A percentile compares a stretch with the other conserved stretches of the same genome.
phyloP scores from a whole-genome alignment of 2,329 filamentous ascomycete genomes.

The Colletotrichum endophyticum region DNA sequence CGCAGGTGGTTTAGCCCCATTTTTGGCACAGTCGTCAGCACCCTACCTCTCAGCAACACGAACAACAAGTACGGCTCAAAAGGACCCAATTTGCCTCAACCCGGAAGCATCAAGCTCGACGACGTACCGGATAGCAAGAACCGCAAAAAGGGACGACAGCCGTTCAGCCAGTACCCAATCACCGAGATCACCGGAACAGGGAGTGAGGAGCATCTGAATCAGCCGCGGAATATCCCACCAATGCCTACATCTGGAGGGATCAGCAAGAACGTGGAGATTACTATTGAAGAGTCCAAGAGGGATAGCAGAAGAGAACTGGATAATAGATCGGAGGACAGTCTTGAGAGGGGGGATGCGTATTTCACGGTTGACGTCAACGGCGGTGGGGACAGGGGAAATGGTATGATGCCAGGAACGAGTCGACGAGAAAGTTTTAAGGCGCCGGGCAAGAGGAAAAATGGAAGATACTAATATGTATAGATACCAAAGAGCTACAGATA shows the following conservation, averaged over 20 bases:
- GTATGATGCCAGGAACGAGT: neutral
- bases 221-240: neutral
- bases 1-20: constrained; percentile 12
- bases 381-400: neutral
- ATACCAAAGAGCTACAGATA: neutral
- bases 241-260: neutral
- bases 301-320: neutral
- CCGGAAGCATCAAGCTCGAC: constrained; percentile 11
- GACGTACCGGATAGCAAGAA: neutral
- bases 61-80: constrained; percentile 1
- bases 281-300: neutral
- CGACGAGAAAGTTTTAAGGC: neutral
- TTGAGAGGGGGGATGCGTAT: neutral
- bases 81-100: neutral
- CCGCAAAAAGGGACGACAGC: constrained; percentile 6
- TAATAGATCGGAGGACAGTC: neutral
- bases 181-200: constrained; percentile 3
- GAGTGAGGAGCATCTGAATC: constrained; percentile 13
- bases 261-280: constrained; percentile 14
- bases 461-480: neutral
- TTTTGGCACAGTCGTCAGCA: neutral
- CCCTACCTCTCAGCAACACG: neutral
- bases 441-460: neutral
- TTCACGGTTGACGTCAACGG: neutral
- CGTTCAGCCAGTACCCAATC: constrained; percentile 11